These are phyloP conservation scores for Herpetomonas samuelpessoai DNA, from an alignment of 208 protist species.

Conservation along the genomic window DNA sequence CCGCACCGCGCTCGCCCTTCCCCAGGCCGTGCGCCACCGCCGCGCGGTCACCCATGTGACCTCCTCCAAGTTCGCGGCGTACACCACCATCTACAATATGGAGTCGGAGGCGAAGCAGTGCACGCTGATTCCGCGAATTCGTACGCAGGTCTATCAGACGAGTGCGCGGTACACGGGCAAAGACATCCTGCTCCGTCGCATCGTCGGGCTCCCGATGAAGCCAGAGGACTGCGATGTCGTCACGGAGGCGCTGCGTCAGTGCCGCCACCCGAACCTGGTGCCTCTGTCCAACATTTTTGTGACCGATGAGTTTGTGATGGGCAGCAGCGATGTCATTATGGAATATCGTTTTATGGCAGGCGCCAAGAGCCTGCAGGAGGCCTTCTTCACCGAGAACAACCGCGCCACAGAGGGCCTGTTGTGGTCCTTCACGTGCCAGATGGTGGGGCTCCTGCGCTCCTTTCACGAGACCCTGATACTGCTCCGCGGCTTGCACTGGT, in stretches of 20 bases:
- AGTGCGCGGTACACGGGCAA: constrained; percentile 68
- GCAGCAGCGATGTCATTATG: constrained; percentile 80
- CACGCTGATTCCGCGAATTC: constrained; percentile 55
- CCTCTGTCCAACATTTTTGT: constrained; percentile 67
- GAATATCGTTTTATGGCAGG: constrained; percentile 82
- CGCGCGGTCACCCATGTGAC: constrained; percentile 69
- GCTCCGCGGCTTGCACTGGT: constrained; percentile 74
- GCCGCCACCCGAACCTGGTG: constrained; percentile 81
- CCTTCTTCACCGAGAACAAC: constrained; percentile 60
- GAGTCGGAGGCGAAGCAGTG: constrained; percentile 60
- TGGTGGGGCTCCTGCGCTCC: constrained; percentile 76
- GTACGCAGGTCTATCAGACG: constrained; percentile 79
- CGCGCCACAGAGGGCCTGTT: constrained; percentile 76
- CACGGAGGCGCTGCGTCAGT: constrained; percentile 57
- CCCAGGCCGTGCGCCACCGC: constrained; percentile 28
- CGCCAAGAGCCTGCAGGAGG: constrained; percentile 76
- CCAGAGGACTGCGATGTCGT: constrained; percentile 56
- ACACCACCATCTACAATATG: constrained; percentile 89
- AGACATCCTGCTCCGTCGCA: constrained; percentile 69
- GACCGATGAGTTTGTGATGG: constrained; percentile 86
- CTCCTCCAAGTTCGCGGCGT: constrained; percentile 79
- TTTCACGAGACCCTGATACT: constrained; percentile 83
- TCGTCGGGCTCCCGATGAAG: constrained; percentile 54
- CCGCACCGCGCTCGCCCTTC: constrained; percentile 38
- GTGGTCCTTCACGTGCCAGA: constrained; percentile 87